Base-by-base conservation (phyloP, 1,284 basidiomycete species). In the Tilletia caries region DNA sequence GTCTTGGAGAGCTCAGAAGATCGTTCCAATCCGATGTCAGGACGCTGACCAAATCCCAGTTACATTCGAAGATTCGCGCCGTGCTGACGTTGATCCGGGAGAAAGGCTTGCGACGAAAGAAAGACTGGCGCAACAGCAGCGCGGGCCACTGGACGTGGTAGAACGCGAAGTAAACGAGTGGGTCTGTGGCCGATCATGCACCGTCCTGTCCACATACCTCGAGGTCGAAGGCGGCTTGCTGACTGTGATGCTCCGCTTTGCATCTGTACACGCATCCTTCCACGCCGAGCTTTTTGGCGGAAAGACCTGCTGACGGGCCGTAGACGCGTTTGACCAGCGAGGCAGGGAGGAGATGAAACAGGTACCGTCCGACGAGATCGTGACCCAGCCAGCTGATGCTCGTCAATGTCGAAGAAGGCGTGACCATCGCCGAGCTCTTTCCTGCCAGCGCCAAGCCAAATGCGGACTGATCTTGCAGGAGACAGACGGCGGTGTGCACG, bases 401-500 rank as follows among this genome's bases (percentile, higher is more conserved):
- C 18, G 52, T 58, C n/a, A 72, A 75, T n/a, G 67, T 65, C 10
- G 65, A 32, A 33, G 60, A 58, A 20, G 80, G 79, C 41, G 50
- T 67, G 67, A 66, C 67, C 69, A 8, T 25, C 33, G 2, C 48
- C 46, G 37, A 75, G 66, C 62, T 12, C 43, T 25, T 23, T 13
- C 46, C 46, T 15, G 10, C 29, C 32, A 29, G 18, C 8, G 72
- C 75, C 8, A 70, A 70, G 6, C 72, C 75, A 4, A 77, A 64
- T 0, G 13, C 50, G 0, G 67, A 52, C n/a, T 70, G 58, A 5
- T 79, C 70, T 0, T 80, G 79, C 5, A 86, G 78, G 34, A 86
- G 71, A 58, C 83, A 82, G 65, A 84, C 79, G 37, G 85, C 85
- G 12, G 84, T 85, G 68, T 86, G 85, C 0, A 85, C 83, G 20